These are phyloP conservation scores for Diospyros kaki DNA, from an alignment of 148 eudicot species.

Conservation along the genomic window DNA sequence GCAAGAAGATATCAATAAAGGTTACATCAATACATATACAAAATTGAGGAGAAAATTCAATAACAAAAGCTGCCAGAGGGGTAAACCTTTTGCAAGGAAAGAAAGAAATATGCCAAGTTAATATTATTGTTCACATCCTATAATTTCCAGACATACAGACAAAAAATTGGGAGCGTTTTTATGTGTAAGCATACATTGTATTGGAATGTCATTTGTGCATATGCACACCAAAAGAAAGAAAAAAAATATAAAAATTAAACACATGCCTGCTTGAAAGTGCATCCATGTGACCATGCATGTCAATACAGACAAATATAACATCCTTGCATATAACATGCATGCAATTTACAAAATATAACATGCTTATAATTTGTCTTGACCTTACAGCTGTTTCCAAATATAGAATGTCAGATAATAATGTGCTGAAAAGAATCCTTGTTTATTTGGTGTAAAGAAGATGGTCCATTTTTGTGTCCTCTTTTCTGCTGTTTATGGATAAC, in stretches of 20 bases:
- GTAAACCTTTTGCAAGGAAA: too few species aligned
- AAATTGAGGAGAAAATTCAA: too few species aligned
- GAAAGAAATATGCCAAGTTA: not conserved
- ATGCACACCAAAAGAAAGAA: not conserved
- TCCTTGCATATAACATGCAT: not conserved
- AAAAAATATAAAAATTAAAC: not conserved
- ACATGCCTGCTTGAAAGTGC: too few species aligned
- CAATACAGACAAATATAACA: not conserved
- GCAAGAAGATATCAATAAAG: slow-evolving; percentile 16
- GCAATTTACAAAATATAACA: too few species aligned
- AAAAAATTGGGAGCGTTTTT: not conserved
- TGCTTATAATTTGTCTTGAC: not conserved
- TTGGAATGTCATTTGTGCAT: not conserved
- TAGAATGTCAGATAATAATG: not conserved
- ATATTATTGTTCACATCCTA: not conserved
- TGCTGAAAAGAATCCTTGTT: too few species aligned
- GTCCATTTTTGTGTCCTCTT: too few species aligned
- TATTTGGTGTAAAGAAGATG: too few species aligned
- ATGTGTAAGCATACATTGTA: not conserved
- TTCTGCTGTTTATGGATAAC: too few species aligned
- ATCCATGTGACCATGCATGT: not conserved
- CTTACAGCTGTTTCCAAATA: not conserved
- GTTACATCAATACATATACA: too few species aligned
- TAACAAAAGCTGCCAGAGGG: too few species aligned
- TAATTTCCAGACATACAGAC: not conserved